phyloP scores from a whole-genome alignment of 768 basidiomycete species.

The Macrolepiota albuminosa region DNA sequence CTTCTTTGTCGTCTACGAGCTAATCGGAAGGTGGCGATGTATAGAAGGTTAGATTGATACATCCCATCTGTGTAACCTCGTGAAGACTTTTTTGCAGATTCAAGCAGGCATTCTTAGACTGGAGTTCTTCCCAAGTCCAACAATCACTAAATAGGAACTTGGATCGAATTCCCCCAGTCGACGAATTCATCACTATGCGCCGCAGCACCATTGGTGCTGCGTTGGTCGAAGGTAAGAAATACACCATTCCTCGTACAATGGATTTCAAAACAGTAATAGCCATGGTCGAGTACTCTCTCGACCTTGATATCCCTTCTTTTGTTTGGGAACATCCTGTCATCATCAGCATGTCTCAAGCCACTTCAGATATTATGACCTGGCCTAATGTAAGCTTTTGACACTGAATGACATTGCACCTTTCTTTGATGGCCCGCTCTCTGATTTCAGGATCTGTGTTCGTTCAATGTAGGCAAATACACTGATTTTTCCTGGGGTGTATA shows the following conservation, averaged over 20 bases:
- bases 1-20: neutral
- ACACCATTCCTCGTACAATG: neutral
- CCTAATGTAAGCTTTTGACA: conserved; percentile 12
- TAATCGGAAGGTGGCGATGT: conserved; percentile 4
- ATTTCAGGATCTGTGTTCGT: conserved; percentile 2
- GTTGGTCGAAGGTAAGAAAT: neutral
- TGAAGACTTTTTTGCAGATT: conserved; percentile 6
- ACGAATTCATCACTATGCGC: conserved; percentile 16
- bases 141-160: conserved; percentile 6
- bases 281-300: conserved; percentile 17
- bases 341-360: conserved; percentile 16
- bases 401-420: neutral
- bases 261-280: conserved; percentile 2
- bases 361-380: conserved; percentile 19
- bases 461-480: neutral
- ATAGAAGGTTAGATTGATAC: neutral
- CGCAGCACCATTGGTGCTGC: conserved; percentile 14
- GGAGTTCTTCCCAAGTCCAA: conserved; percentile 9
- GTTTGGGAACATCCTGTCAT: conserved; percentile 16
- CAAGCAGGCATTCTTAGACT: conserved; percentile 10
- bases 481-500: too few relatives aligned
- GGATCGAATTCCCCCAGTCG: conserved; percentile 9
- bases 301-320: conserved; percentile 12
- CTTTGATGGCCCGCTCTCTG: neutral
- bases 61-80: neutral